Conservation (phyloP, 2,329 filamentous ascomycete genomes). For the Scopulariopsis brevicaulis region DNA sequence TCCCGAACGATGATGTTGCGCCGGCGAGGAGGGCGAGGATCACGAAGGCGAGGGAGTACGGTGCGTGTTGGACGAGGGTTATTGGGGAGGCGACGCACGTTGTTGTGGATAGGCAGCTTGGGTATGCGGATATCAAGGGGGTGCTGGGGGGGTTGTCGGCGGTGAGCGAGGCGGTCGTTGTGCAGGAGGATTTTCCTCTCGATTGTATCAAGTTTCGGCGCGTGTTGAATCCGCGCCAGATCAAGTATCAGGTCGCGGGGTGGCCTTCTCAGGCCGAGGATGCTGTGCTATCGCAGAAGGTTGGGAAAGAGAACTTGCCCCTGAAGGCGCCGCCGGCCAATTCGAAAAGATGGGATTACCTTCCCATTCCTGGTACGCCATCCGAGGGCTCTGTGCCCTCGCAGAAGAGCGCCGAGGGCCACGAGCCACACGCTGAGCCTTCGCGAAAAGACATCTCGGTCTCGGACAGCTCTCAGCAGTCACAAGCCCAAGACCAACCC, state of each 20-base stretch:
- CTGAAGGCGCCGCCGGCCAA: slow-evolving; percentile 17
- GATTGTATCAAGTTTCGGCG: slow-evolving; percentile 52
- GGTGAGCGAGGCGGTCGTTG: slow-evolving; percentile 29
- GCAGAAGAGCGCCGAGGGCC: neutral
- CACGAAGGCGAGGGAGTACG: slow-evolving; percentile 60
- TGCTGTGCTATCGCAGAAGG: slow-evolving; percentile 2
- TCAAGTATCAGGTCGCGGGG: slow-evolving; percentile 47
- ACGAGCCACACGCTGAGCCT: neutral
- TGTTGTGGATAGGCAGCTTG: slow-evolving; percentile 61
- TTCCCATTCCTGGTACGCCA: slow-evolving; percentile 24
- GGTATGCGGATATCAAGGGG: slow-evolving; percentile 50
- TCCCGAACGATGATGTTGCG: slow-evolving; percentile 69
- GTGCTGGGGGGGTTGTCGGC: slow-evolving; percentile 18
- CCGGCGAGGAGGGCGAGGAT: slow-evolving; percentile 60
- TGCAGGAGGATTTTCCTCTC: slow-evolving; percentile 57
- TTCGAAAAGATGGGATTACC: slow-evolving; percentile 23
- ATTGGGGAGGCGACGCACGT: slow-evolving; percentile 61
- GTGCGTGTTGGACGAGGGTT: slow-evolving; percentile 57
- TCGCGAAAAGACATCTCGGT: neutral
- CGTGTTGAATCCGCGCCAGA: slow-evolving; percentile 46
- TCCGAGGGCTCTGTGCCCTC: slow-evolving; percentile 4
- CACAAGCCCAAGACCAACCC: neutral
- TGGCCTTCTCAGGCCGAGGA: slow-evolving; percentile 16
- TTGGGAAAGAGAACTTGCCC: neutral
- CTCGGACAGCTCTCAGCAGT: neutral